phyloP scores from a whole-genome alignment of 164 flowering plant species.

The Vitis riparia region DNA sequence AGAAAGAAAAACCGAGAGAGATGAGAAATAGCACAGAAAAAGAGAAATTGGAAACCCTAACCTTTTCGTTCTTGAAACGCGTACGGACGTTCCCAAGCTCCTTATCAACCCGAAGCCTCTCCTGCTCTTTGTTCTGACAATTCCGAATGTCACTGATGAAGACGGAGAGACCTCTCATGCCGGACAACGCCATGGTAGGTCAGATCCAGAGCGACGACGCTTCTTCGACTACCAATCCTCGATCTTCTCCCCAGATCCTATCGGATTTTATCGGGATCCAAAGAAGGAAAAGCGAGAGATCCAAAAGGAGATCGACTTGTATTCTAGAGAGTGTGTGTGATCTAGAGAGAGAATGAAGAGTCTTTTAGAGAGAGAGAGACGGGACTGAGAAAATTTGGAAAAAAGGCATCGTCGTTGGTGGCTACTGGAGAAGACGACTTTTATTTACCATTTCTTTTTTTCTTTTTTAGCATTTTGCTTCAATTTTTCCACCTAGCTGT shows the following conservation, averaged over 20 bases:
- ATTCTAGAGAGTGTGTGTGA: background rate
- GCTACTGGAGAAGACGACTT: slow-evolving; percentile 36
- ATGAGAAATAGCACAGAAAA: background rate
- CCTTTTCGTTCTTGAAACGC: slow-evolving; percentile 90
- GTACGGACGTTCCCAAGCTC: slow-evolving; percentile 92
- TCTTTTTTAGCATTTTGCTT: slow-evolving; percentile 12
- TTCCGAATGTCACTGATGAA: slow-evolving; percentile 93
- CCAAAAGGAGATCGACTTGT: background rate
- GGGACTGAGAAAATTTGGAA: slow-evolving; percentile 27
- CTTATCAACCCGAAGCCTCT: slow-evolving; percentile 84
- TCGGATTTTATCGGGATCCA: slow-evolving; percentile 5
- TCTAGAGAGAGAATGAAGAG: slow-evolving; percentile 3
- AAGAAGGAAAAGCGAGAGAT: background rate
- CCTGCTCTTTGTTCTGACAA: slow-evolving; percentile 90
- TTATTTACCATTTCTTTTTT: slow-evolving; percentile 13
- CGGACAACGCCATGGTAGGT: slow-evolving; percentile 78
- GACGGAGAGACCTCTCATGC: slow-evolving; percentile 98
- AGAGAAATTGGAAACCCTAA: slow-evolving; percentile 29
- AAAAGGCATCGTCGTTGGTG: slow-evolving; percentile 25
- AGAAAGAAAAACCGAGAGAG: background rate
- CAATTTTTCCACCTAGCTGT: slow-evolving; percentile 1
- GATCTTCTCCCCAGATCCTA: slow-evolving; percentile 4
- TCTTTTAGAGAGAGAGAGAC: slow-evolving; percentile 3
- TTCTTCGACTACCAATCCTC: slow-evolving; percentile 15
- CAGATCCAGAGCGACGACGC: slow-evolving; percentile 46